Evolutionary conservation across 345 rosid species (phyloP).

Genomic region (Rhizophora mangle): DNA sequence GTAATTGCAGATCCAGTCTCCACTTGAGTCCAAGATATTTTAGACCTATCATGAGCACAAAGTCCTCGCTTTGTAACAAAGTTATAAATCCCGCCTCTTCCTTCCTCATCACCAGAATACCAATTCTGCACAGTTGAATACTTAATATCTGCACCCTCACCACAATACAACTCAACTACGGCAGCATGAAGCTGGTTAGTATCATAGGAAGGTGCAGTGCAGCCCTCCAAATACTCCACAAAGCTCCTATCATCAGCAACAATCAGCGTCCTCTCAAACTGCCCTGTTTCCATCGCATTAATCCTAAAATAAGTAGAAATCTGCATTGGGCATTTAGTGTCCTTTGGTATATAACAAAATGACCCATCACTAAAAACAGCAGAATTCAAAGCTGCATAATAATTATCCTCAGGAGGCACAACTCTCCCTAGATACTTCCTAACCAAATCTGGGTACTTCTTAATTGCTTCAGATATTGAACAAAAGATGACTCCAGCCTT

Average conservation of each 20-base stretch:
- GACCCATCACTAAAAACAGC: slow-evolving; percentile 97
- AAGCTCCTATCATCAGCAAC: slow-evolving; percentile 89
- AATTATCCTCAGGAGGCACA: slow-evolving; percentile 86
- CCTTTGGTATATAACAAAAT: slow-evolving; percentile 74
- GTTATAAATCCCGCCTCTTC: slow-evolving; percentile 86
- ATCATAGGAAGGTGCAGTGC: slow-evolving; percentile 91
- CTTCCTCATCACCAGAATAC: slow-evolving; percentile 91
- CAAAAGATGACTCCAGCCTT: slow-evolving; percentile 87
- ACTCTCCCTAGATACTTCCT: slow-evolving; percentile 81
- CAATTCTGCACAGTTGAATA: slow-evolving; percentile 95
- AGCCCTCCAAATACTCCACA: slow-evolving; percentile 94
- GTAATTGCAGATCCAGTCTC: slow-evolving; percentile 98
- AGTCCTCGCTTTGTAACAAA: slow-evolving; percentile 94
- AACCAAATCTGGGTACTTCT: slow-evolving; percentile 71
- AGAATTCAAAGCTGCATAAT: slow-evolving; percentile 74
- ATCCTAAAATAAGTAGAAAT: slow-evolving; percentile 90
- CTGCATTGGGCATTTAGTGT: slow-evolving; percentile 83
- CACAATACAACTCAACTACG: slow-evolving; percentile 87
- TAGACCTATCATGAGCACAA: slow-evolving; percentile 75
- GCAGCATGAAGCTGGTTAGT: slow-evolving; percentile 94
- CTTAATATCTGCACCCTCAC: slow-evolving; percentile 74
- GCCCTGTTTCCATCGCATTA: slow-evolving; percentile 87
- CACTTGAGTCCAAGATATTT: slow-evolving; percentile 97
- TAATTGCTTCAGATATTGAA: slow-evolving; percentile 81
- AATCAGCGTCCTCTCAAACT: slow-evolving; percentile 94